Evolutionary conservation across 1,284 basidiomycete species (phyloP), one percentile per base, ranked within the genome.

Genomic region (Ustilago nuda): DNA sequence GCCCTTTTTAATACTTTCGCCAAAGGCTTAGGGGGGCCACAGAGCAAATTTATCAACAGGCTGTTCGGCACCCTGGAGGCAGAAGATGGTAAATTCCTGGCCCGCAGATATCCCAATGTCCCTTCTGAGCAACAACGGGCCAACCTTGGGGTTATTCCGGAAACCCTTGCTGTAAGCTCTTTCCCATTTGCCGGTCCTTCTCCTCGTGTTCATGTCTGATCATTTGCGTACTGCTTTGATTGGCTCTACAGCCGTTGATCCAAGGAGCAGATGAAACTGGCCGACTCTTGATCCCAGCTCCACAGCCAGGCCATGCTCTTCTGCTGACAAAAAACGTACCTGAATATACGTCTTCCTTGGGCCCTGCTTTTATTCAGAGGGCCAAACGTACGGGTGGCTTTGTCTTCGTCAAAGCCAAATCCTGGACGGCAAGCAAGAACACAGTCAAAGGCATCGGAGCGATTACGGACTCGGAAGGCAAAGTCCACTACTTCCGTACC

Each of bases 131-230:
- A 61, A 36, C 30, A 61, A 36, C 39, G 59, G 5, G 15, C 8
- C 4, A 19, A 54, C 32, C n/a, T 61, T 33, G 59, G 59, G 8
- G 37, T 37, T 6, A 23, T 61, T 23, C 59, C 59, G 4, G 5
- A 27, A 1, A 45, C 27, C 4, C 59, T 61, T 19, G 2, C 7
- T 13, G 59, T 61, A 61, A 61, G 59, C 17, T 54, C 23, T 54
- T 27, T n/a, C 17, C 7, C 7, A 2, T 27, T 36, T 19, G 11
- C 46, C 19, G 4, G 13, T 6, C 17, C 5, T 19, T 2, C 23
- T 50, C 35, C 17, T 37, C 30, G 13, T 36, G 12, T 30, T 33
- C 11, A 3, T 19, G n/a, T 19, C 37, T 41, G 27, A 32, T 27
- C 13, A 19, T 48, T 48, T 2, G 8, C 19, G 11, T 11, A 8